Percentiles rank a stretch among this genome's conserved stretches.
These are phyloP conservation scores for Arthrobotrys conoides DNA, from an alignment of 2,329 filamentous ascomycete genomes.

Conservation along the genomic window DNA sequence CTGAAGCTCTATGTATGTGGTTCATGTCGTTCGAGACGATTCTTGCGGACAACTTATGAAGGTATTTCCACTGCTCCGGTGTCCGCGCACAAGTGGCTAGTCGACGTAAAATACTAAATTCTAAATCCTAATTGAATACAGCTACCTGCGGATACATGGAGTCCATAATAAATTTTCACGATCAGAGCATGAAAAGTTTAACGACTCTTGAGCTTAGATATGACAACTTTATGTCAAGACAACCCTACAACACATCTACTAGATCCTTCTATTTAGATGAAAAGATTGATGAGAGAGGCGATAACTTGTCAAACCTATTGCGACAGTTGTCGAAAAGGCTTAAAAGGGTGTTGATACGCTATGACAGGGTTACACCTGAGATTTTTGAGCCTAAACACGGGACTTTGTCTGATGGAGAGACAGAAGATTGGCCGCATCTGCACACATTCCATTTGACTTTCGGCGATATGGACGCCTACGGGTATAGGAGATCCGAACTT, in stretches of 20 bases:
- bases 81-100: background rate
- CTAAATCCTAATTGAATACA: constrained; percentile 17
- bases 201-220: constrained; percentile 43
- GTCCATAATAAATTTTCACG: constrained; percentile 37
- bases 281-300: constrained; percentile 36
- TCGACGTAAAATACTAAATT: constrained; percentile 36
- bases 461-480: constrained; percentile 38
- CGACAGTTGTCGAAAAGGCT: constrained; percentile 40
- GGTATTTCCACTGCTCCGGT: constrained; percentile 29
- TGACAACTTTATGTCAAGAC: constrained; percentile 18
- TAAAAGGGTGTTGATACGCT: constrained; percentile 26
- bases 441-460: constrained; percentile 44
- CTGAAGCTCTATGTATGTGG: constrained; percentile 28
- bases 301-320: constrained; percentile 48
- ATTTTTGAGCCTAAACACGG: constrained; percentile 45
- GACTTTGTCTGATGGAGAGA: constrained; percentile 25
- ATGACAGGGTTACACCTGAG: constrained; percentile 41
- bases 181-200: constrained; percentile 36
- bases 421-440: constrained; percentile 46
- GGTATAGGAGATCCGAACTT: constrained; percentile 45
- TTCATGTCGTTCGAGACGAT: constrained; percentile 35
- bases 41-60: constrained; percentile 39
- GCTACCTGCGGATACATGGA: constrained; percentile 44
- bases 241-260: constrained; percentile 40
- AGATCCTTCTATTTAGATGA: constrained; percentile 49